Conservation (phyloP, 73 alveolate genomes). For the Paramecium biaurelia region DNA sequence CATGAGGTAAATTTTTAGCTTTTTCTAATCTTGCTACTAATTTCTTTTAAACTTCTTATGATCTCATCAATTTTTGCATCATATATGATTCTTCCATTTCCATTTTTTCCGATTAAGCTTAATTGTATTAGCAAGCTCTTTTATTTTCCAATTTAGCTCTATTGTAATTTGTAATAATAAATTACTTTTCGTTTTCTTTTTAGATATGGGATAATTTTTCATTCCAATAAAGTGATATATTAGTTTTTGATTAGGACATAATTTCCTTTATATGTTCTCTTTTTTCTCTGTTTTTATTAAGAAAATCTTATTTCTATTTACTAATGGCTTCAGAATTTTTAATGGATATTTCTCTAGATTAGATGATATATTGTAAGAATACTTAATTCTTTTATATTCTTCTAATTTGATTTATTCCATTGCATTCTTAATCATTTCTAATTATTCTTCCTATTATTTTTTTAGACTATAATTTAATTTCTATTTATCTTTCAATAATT, state of each 20-base stretch:
- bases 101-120: background rate
- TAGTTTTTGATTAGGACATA: conserved; percentile 27
- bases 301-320: background rate
- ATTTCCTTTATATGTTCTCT: background rate
- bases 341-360: background rate
- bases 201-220: background rate
- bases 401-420: conserved; percentile 27
- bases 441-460: background rate
- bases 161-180: background rate
- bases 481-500: background rate
- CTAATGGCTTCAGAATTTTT: background rate
- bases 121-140: background rate
- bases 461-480: background rate
- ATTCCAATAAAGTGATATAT: conserved; percentile 27
- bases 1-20: background rate
- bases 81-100: conserved; percentile 29
- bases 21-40: background rate
- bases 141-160: background rate
- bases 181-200: conserved; percentile 33
- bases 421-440: background rate
- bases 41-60: background rate
- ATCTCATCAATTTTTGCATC: background rate
- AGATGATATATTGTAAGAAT: background rate
- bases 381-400: conserved; percentile 15
- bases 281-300: background rate